Evolutionary conservation across 2,329 filamentous ascomycete genomes (phyloP).

Genomic region (Fusarium ramigenum): DNA sequence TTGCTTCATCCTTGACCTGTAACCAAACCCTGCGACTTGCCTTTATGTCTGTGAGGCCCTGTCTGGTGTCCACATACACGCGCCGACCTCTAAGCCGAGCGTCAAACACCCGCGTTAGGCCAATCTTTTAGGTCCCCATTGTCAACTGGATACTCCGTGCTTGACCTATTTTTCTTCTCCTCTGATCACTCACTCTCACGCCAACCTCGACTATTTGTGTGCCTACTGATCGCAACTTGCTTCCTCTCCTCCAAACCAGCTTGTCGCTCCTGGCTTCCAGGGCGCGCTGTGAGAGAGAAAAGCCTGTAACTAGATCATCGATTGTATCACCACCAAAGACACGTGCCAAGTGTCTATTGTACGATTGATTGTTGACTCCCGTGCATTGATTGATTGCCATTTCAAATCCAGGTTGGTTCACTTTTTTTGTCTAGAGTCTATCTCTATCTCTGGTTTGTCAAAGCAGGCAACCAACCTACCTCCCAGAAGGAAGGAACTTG

Average conservation of each 20-base stretch:
- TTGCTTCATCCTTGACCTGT: constrained; percentile 34
- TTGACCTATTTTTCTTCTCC: neutral
- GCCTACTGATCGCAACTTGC: constrained; percentile 19
- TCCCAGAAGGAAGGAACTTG: constrained; percentile 4
- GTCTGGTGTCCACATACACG: constrained; percentile 36
- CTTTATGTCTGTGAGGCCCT: constrained; percentile 18
- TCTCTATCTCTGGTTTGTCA: constrained; percentile 5
- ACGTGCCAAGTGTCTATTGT: constrained; percentile 27
- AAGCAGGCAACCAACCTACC: neutral
- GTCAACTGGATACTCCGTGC: constrained; percentile 4
- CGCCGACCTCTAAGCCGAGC: constrained; percentile 32
- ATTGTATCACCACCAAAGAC: constrained; percentile 18
- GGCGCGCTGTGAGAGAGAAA: constrained; percentile 43
- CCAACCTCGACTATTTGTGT: neutral
- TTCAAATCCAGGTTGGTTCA: constrained; percentile 38
- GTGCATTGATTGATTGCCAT: constrained; percentile 9
- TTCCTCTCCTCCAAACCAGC: constrained; percentile 36
- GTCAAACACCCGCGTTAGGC: constrained; percentile 38
- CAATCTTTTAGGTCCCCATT: constrained; percentile 25
- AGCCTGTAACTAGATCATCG: constrained; percentile 21
- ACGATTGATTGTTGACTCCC: constrained; percentile 27
- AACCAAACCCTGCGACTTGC: constrained; percentile 34
- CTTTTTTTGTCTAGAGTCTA: constrained; percentile 29
- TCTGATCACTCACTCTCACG: neutral
- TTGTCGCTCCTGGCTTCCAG: constrained; percentile 43